Percentiles rank a stretch among this genome's conserved stretches.
Conservation (phyloP, 208 protist species). For the Naegleria lovaniensis region DNA sequence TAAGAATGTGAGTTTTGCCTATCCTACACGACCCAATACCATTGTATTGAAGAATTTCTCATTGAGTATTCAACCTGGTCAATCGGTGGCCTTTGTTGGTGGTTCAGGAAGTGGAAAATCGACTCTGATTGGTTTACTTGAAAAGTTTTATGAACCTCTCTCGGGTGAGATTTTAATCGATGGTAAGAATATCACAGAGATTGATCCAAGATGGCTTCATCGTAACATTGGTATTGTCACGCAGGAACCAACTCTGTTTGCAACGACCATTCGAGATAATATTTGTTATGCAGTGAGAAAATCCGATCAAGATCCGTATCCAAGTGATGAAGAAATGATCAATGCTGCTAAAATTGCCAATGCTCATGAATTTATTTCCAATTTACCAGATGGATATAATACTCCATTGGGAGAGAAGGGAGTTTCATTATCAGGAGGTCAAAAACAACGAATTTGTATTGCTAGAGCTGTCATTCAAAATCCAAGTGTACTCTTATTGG, state of each 20-base stretch:
- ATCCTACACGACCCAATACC: neutral
- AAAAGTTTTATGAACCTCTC: neutral
- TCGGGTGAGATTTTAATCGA: neutral
- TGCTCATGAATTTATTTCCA: neutral
- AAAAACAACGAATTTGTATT: neutral
- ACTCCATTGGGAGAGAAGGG: neutral
- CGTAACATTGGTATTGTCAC: neutral
- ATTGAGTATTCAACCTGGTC: neutral
- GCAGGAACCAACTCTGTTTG: neutral
- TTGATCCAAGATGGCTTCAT: neutral
- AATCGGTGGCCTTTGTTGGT: slow-evolving; percentile 7
- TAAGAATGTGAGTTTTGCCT: neutral
- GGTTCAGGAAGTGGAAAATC: slow-evolving; percentile 6
- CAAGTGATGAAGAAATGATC: neutral
- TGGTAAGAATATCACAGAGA: neutral
- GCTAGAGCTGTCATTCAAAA: neutral
- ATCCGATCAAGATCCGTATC: neutral
- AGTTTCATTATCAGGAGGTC: neutral
- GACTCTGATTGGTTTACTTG: neutral
- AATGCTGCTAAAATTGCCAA: neutral
- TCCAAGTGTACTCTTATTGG: neutral
- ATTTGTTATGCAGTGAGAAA: neutral
- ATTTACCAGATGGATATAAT: neutral
- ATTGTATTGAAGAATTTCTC: neutral
- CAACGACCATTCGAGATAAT: neutral